These are phyloP conservation scores for Dictyostelium firmibasis DNA, from an alignment of 78 protist species.

Conservation along the genomic window DNA sequence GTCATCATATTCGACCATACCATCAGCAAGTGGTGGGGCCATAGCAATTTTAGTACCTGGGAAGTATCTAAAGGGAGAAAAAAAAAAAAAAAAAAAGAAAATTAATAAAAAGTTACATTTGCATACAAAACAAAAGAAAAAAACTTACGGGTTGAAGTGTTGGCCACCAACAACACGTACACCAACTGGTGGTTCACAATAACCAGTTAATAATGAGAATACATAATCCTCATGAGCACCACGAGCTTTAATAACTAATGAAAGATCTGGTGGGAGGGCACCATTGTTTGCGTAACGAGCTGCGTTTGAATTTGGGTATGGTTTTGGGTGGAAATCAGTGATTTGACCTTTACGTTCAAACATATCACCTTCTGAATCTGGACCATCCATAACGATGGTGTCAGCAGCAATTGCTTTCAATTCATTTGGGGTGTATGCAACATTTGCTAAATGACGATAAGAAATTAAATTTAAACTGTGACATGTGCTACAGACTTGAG, in stretches of 20 bases:
- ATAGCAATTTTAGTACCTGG: conserved; percentile 92
- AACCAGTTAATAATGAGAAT: conserved; percentile 94
- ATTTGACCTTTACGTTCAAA: conserved; percentile 67
- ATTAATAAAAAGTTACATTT: conserved; percentile 27
- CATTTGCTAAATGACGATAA: conserved; percentile 66
- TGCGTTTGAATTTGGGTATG: conserved; percentile 70
- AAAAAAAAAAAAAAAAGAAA: neutral
- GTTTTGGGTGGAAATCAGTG: conserved; percentile 79
- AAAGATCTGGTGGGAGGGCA: conserved; percentile 96
- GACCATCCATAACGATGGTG: conserved; percentile 82
- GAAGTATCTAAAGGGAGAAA: conserved; percentile 42
- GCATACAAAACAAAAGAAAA: too few relatives aligned
- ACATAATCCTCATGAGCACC: conserved; percentile 91
- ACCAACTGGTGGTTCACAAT: conserved; percentile 92
- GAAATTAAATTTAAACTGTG: conserved; percentile 73
- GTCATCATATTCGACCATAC: conserved; percentile 92
- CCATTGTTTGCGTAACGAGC: conserved; percentile 93
- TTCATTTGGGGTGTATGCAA: conserved; percentile 74
- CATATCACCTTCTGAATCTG: conserved; percentile 88
- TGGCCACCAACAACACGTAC: conserved; percentile 82
- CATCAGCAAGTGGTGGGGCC: conserved; percentile 91
- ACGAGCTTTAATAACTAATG: conserved; percentile 91
- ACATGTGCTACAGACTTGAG: conserved; percentile 81
- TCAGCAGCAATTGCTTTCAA: conserved; percentile 80
- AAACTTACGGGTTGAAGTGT: conserved; percentile 84